Conservation (phyloP, 2,329 filamentous ascomycete species). For the Thelonectria rubi region DNA sequence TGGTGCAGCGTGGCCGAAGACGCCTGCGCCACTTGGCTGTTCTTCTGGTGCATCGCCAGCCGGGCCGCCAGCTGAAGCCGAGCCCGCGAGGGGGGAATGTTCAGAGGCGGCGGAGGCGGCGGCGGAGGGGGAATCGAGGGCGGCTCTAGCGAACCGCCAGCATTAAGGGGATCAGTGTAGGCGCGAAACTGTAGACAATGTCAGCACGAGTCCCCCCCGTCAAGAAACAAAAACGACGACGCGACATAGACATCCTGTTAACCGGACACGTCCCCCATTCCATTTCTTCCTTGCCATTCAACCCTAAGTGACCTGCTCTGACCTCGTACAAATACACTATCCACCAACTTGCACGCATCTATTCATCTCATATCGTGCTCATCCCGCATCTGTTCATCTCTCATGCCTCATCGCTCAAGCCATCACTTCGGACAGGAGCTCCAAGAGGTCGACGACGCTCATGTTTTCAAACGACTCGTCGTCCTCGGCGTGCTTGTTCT, state of each 20-base stretch:
- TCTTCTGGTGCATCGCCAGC: conserved; percentile 78
- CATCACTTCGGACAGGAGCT: conserved; percentile 35
- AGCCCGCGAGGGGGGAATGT: conserved; percentile 86
- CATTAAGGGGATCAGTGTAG: conserved; percentile 64
- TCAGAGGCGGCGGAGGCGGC: conserved; percentile 80
- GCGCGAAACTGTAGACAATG: conserved; percentile 61
- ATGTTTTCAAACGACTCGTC: conserved; percentile 43
- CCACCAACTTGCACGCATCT: conserved; percentile 25
- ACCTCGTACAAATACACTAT: conserved; percentile 39
- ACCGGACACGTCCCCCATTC: conserved; percentile 42
- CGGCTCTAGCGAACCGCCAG: conserved; percentile 59
- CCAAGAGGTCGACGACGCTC: conserved; percentile 41
- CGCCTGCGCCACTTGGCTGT: conserved; percentile 58
- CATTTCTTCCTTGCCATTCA: conserved; percentile 41
- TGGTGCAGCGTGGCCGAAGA: conserved; percentile 53
- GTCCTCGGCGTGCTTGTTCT: conserved; percentile 17
- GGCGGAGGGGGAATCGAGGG: conserved; percentile 68
- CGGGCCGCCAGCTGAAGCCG: conserved; percentile 90
- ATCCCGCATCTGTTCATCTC: conserved; percentile 27
- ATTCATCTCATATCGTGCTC: conserved; percentile 30
- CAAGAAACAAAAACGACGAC: conserved; percentile 35
- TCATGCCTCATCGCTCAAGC: conserved; percentile 36
- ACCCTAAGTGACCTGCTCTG: conserved; percentile 36
- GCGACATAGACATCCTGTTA: conserved; percentile 38
- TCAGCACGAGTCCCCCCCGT: conserved; percentile 33